A percentile compares a stretch with the other conserved stretches of the same genome.
phyloP scores from a whole-genome alignment of 257 asterid genomes.

The Nicotiana paniculata region DNA sequence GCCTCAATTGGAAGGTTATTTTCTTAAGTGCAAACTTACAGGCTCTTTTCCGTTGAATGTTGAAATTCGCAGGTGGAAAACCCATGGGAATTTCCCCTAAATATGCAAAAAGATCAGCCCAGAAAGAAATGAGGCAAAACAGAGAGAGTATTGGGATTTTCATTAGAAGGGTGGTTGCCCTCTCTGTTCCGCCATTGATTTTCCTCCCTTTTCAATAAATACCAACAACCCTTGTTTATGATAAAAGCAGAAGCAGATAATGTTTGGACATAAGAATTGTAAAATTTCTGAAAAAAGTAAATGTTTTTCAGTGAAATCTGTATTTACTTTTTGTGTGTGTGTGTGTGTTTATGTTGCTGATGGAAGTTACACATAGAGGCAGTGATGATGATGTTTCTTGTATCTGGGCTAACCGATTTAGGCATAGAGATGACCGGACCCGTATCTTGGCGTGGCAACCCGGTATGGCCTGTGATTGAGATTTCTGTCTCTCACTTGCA shows the following conservation, averaged over 20 bases:
- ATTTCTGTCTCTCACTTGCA: background rate
- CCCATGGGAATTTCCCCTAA: no score
- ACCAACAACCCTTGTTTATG: background rate
- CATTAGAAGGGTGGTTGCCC: no score
- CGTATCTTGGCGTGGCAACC: slow-evolving; percentile 21
- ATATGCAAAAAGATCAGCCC: background rate
- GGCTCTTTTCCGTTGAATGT: no score
- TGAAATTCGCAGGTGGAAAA: no score
- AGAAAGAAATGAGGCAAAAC: background rate
- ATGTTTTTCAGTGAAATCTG: no score
- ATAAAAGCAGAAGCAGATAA: no score
- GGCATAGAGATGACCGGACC: background rate
- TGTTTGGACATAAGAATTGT: no score
- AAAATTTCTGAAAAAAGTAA: no score
- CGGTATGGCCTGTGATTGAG: background rate
- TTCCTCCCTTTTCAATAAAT: background rate
- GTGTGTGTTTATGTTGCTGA: no score
- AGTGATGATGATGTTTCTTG: background rate
- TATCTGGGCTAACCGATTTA: background rate
- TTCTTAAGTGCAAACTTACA: no score
- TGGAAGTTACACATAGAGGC: background rate
- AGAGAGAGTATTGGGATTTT: background rate
- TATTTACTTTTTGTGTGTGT: no score
- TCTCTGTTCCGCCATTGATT: no score
- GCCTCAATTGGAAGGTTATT: background rate